Conservation (phyloP, 2,329 filamentous ascomycete genomes). For the Xylaria arbuscula region DNA sequence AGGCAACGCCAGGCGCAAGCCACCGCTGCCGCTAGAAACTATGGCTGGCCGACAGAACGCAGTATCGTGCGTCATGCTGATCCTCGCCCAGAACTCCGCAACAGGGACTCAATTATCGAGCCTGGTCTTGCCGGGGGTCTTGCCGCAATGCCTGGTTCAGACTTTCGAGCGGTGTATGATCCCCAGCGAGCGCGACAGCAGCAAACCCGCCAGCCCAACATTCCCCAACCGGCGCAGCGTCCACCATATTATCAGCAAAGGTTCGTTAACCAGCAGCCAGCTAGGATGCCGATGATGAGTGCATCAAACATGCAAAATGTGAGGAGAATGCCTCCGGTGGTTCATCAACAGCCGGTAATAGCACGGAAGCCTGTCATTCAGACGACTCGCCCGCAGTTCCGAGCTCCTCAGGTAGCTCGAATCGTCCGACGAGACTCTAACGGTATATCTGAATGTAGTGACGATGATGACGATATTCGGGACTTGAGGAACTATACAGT, state of each 20-base stretch:
- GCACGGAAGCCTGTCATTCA: conserved; percentile 24
- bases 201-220: neutral
- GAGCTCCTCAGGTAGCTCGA: conserved; percentile 1
- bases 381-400: neutral
- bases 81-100: conserved; percentile 4
- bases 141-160: conserved; percentile 39
- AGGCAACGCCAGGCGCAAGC: conserved; percentile 33
- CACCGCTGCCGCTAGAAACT: conserved; percentile 36
- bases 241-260: conserved; percentile 20
- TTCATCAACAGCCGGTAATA: neutral
- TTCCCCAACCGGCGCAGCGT: conserved; percentile 6
- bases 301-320: neutral
- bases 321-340: conserved; percentile 7
- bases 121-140: conserved; percentile 32
- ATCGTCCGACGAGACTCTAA: conserved; percentile 43
- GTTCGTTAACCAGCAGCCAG: conserved; percentile 30
- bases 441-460: conserved; percentile 43
- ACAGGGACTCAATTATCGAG: conserved; percentile 43
- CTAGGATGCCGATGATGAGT: conserved; percentile 24
- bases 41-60: conserved; percentile 39
- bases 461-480: conserved; percentile 24
- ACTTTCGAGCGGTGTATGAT: conserved; percentile 38
- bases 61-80: neutral
- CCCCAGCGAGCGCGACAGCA: conserved; percentile 26
- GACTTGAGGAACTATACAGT: conserved; percentile 35